Conservation (phyloP, 768 basidiomycete species). For the Rhodotorula kratochvilovae region DNA sequence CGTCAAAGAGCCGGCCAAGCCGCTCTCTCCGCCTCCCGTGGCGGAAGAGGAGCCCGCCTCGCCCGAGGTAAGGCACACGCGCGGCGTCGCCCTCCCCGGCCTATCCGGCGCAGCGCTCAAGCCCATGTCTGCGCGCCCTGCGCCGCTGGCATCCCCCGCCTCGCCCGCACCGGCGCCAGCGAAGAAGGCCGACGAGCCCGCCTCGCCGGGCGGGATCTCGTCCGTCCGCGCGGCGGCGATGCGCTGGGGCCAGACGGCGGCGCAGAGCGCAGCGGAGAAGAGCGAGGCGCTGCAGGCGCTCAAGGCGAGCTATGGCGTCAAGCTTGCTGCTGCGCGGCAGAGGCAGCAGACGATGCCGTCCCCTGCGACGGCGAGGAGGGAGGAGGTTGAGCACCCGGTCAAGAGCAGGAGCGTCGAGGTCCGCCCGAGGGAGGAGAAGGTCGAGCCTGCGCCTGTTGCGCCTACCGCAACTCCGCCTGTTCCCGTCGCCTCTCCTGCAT, state of each 20-base stretch:
- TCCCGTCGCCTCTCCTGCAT: not conserved
- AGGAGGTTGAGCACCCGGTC: not conserved
- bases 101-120: not conserved
- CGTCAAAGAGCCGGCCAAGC: not conserved
- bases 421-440: too few species aligned
- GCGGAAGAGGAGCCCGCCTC: not conserved
- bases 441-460: not conserved
- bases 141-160: not conserved
- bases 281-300: slow-evolving; percentile 13
- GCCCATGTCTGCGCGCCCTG: not conserved
- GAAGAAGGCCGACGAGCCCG: not conserved
- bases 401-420: not conserved
- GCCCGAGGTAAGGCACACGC: not conserved
- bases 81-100: slow-evolving; percentile 36
- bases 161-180: not conserved
- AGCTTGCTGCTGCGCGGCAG: not conserved
- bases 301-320: slow-evolving; percentile 35
- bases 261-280: slow-evolving; percentile 9
- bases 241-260: slow-evolving; percentile 13
- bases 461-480: too few species aligned
- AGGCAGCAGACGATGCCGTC: not conserved
- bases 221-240: slow-evolving; percentile 18
- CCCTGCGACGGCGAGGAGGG: not conserved
- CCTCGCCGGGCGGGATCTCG: not conserved
- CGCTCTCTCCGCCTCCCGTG: not conserved